Evolutionary conservation across 345 rosid species (phyloP), one percentile per base, ranked within the genome.

Genomic region (Turritis glabra): DNA sequence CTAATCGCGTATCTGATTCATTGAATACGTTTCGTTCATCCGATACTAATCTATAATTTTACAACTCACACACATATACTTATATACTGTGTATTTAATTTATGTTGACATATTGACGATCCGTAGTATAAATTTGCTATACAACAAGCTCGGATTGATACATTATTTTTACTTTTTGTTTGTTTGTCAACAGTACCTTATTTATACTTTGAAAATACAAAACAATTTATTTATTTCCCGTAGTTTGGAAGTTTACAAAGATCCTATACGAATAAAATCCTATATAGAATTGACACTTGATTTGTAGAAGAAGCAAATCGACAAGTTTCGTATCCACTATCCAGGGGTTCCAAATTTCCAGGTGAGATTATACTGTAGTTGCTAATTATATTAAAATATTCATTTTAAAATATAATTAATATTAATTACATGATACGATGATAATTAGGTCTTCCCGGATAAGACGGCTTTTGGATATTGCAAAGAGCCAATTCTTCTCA

Each of bases 381-480:
- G 29, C 15, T 27, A 69, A 46, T n/a, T n/a, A n/a, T 60, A 47
- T 33, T 59, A 12, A 11, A 38, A 14, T 40, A 40, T 40, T 47
- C 2, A 30, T 30, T 30, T 30, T 6, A 30, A 11, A 38, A 13
- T 14, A 40, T 40, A 13, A 40, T 40, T 13, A 19, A 5, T 33
- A 9, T 33, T 47, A 27, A 40, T 30, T 32, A 63, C 12, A 63
- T 72, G 33, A 51, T 63, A 52, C 25, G 62, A 73, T 13, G 54
- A 13, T 8, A 65, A 26, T 56, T 33, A 35, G 59, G 72, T 66
- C 22, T 66, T 26, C 27, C 3, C 7, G 23, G 35, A 12, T 37
- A 73, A 53, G 46, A 44, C 48, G 75, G 69, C 74, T 76, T 76
- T 43, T 69, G 69, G 73, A 61, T 18, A 21, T 29, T 47, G 61